Evolutionary conservation across 129 eudicot species (phyloP).

Genomic region (Helichrysum umbraculigerum): DNA sequence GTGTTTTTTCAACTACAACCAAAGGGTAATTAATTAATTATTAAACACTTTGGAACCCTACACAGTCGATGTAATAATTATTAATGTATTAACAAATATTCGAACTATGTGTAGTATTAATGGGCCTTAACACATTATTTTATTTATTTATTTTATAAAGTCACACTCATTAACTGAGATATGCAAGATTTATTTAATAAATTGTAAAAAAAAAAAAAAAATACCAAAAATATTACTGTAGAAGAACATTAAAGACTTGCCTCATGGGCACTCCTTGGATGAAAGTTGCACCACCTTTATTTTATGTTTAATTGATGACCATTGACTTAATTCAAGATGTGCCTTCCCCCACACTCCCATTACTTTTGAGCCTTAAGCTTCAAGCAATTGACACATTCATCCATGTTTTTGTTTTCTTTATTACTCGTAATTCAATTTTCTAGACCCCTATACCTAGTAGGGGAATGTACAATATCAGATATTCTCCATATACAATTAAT

Average conservation of each 20-base stretch:
- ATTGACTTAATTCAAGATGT: not conserved
- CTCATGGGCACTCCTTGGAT: not conserved
- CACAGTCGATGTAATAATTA: not conserved
- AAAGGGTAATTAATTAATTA: not conserved
- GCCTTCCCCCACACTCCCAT: not conserved
- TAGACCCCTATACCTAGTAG: too few relatives aligned
- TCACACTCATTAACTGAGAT: not conserved
- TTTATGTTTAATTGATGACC: not conserved
- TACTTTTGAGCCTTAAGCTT: conserved; percentile 19
- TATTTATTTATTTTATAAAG: not conserved
- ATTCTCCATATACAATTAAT: too few relatives aligned
- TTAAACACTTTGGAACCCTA: not conserved
- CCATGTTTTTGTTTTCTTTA: not conserved
- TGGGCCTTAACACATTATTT: not conserved
- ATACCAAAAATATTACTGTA: too few relatives aligned
- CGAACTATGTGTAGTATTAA: not conserved
- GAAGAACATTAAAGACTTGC: too few relatives aligned
- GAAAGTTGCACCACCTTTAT: not conserved
- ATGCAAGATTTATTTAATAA: not conserved
- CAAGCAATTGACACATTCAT: conserved; percentile 21
- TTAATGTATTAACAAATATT: too few relatives aligned
- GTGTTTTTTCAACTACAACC: not conserved
- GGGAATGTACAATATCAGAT: too few relatives aligned
- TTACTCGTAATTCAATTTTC: not conserved
- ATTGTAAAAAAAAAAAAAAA: too few relatives aligned